Base-by-base conservation (phyloP, 805 yeast species). In the Lipomyces yamadae region DNA sequence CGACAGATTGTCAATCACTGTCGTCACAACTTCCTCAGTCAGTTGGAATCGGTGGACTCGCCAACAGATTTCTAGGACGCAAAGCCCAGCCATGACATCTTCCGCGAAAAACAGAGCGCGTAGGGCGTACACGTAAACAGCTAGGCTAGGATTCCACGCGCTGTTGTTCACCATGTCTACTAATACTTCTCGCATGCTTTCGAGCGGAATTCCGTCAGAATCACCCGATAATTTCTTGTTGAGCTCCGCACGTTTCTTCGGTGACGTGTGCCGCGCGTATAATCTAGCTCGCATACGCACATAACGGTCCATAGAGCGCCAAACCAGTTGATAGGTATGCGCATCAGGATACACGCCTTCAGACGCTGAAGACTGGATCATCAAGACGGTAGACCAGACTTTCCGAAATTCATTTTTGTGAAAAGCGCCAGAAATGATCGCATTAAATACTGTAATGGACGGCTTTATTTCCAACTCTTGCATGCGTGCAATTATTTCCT, bases 281-380 rank as follows among this genome's bases (percentile, higher is more conserved):
- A 37, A 6, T n/a, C 61, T 29, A 6, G 64, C 56, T 2, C 57
- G 56, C 4, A 58, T 33, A n/a, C 65, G 62, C 15, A 59, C 52
- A 13, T 30, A 52, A n/a, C 64, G 64, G 30, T 58, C 37, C 29
- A 69, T 34, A 2, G 62, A 29, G n/a, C 56, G 52, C 72, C 72
- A 70, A 7, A 69, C 2, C 30, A 61, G 30, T 8, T 34, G 29
- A 32, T 59, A 66, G 10, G 66, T 63, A n/a, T 29, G 62, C 35
- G 32, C 34, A 56, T 67, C 65, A 6, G 70, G 72, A 35, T n/a
- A 13, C 7, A 53, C 35, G 2, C 32, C 56, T 11, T 55, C 59
- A 32, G 18, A 18, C 5, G 60, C 55, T n/a, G 53, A 24, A 8
- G 37, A 32, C 15, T 45, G 33, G 10, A 64, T 55, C 11, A 54